Conservation (phyloP, 2,329 filamentous ascomycete genomes). For the Pestalotiopsis sp. region DNA sequence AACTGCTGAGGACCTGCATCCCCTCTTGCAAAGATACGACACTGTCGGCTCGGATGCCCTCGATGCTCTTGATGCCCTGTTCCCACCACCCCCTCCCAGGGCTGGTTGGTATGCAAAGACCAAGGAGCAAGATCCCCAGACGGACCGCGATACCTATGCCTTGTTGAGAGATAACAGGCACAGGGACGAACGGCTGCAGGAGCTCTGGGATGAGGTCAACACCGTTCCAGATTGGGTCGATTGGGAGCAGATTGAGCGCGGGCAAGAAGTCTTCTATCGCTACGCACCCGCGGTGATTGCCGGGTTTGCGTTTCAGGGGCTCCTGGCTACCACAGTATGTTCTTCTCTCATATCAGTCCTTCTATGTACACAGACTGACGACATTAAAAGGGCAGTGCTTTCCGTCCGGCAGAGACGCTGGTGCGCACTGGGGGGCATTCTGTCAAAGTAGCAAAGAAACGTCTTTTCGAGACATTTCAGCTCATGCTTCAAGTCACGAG, state of each 20-base stretch:
- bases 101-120: background rate
- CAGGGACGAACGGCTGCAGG: background rate
- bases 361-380: background rate
- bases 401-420: background rate
- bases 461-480: background rate
- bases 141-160: background rate
- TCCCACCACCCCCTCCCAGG: background rate
- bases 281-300: background rate
- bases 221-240: background rate
- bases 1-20: background rate
- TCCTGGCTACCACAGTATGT: background rate
- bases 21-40: background rate
- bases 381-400: background rate
- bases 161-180: background rate
- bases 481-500: background rate
- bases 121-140: background rate
- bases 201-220: background rate
- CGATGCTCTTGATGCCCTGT: background rate
- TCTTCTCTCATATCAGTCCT: background rate
- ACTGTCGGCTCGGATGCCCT: background rate
- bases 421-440: background rate
- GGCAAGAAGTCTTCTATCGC: background rate
- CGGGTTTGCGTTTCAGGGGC: background rate
- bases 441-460: background rate
- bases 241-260: background rate